A percentile compares a stretch with the other conserved stretches of the same genome.
Evolutionary conservation across 2,329 filamentous ascomycete genomes (phyloP).

Genomic region (Xylariaceae sp.): DNA sequence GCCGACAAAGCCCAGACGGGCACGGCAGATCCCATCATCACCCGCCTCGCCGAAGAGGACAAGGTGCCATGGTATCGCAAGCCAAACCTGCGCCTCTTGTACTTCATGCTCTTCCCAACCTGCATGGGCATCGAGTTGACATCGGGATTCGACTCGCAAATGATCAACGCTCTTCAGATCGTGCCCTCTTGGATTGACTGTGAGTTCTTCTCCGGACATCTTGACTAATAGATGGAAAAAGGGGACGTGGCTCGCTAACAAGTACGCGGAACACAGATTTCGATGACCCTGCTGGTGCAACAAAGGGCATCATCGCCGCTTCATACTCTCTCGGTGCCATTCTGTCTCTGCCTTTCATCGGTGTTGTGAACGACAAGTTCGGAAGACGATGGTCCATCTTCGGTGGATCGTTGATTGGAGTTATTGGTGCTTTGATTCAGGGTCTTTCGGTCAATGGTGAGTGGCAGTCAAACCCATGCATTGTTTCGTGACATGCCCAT

Average conservation of each 20-base stretch:
- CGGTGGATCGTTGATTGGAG: conserved; percentile 49
- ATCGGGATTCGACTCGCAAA: conserved; percentile 42
- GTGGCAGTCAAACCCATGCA: conserved; percentile 11
- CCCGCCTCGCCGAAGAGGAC: conserved; percentile 36
- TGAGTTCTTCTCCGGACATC: conserved; percentile 23
- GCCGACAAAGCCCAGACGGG: conserved; percentile 23
- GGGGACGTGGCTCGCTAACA: neutral
- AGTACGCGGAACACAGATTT: conserved; percentile 35
- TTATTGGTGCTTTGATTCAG: conserved; percentile 50
- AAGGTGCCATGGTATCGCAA: conserved; percentile 52
- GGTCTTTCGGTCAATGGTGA: conserved; percentile 44
- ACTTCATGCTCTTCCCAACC: conserved; percentile 53
- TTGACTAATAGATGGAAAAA: neutral
- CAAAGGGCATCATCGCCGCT: conserved; percentile 51
- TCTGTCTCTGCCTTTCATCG: conserved; percentile 52
- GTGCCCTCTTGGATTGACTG: conserved; percentile 35
- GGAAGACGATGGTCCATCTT: conserved; percentile 55
- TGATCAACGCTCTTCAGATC: conserved; percentile 43
- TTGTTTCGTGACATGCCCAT: neutral
- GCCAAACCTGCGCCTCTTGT: conserved; percentile 51
- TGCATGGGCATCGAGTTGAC: conserved; percentile 57
- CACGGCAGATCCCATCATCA: conserved; percentile 35
- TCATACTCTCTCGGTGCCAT: conserved; percentile 57
- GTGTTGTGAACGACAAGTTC: conserved; percentile 48
- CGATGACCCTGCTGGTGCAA: conserved; percentile 38